Evolutionary conservation across 2,329 filamentous ascomycete genomes (phyloP).

Genomic region (Alternaria ventricosa): DNA sequence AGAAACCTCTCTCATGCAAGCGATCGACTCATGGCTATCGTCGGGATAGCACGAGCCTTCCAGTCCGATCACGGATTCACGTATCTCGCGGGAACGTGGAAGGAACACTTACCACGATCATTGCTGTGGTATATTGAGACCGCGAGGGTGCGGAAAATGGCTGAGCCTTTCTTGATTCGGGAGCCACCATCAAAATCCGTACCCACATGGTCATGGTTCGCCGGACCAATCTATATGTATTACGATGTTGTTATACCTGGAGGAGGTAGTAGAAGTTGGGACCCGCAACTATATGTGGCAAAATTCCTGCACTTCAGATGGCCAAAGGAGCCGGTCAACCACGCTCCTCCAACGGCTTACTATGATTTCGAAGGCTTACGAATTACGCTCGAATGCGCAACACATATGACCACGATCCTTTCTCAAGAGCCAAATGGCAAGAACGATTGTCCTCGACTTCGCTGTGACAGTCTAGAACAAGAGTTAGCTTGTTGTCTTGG

Average conservation of each 20-base stretch:
- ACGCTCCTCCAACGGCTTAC: background rate
- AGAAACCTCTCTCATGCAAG: background rate
- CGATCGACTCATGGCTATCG: background rate
- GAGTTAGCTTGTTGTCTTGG: background rate
- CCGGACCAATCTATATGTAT: background rate
- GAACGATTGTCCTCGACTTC: no score
- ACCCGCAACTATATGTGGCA: background rate
- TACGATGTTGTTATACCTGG: background rate
- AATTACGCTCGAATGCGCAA: background rate
- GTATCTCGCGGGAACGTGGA: background rate
- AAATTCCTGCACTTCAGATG: background rate
- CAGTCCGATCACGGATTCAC: background rate
- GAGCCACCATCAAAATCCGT: background rate
- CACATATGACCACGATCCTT: no score
- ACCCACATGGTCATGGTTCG: conserved; percentile 17
- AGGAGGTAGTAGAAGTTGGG: no score
- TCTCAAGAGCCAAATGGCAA: no score
- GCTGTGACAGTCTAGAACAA: background rate
- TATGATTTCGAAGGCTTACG: background rate
- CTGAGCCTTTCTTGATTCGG: background rate
- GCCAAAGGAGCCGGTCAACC: background rate
- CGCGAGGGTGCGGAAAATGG: no score
- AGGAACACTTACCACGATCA: background rate
- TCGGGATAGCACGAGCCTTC: background rate
- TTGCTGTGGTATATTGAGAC: background rate